Base-by-base conservation (phyloP, 2,329 filamentous ascomycete species). In the Stachybotrys echinatus region DNA sequence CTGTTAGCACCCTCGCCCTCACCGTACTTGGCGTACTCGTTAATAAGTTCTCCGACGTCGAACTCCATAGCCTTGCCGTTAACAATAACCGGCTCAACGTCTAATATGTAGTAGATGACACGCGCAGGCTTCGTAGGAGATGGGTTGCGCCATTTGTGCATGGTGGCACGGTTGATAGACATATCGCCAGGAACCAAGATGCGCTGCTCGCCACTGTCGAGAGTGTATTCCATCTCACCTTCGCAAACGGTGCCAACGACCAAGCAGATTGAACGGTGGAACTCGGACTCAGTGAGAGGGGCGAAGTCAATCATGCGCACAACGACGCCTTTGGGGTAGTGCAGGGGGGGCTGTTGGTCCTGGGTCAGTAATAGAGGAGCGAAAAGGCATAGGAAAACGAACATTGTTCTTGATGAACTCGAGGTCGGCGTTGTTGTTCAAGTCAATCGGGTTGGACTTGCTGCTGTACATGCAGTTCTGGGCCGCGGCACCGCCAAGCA, bases 201-300 rank as follows among this genome's bases (percentile, higher is more conserved):
- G 43, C 68, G 67, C 47, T 61, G 67, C 50, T 75, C 75, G 2
- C 78, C 77, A n/a, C 72, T 72, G 51, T 80, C 79, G 4, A 82
- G 62, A 4, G 74, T 50, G 62, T 80, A 66, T 51, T 79, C 75
- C 23, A 82, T 58, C 55, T 71, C 67, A 1, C 79, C 79, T 55
- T 82, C 77, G 7, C 82, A 56, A 3, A 82, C 70, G 48, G 81
- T 69, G 3, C 77, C 79, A 53, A 76, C 81, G 55, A 82, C 79
- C 3, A 83, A 62, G 37, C 70, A 76, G 54, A 75, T 69, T 1
- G 78, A 81, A 12, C 78, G 71, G 54, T 82, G 79, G 69, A 80
- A 76, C n/a, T 48, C 61, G 57, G 51, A 59, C 45, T 48, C 68
- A 5, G 73, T 59, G 0, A 67, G 66, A 1, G 74, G 66, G 0